These are phyloP conservation scores for Scenedesmus sp. DNA, from an alignment of 163 green algal species.

Conservation along the genomic window DNA sequence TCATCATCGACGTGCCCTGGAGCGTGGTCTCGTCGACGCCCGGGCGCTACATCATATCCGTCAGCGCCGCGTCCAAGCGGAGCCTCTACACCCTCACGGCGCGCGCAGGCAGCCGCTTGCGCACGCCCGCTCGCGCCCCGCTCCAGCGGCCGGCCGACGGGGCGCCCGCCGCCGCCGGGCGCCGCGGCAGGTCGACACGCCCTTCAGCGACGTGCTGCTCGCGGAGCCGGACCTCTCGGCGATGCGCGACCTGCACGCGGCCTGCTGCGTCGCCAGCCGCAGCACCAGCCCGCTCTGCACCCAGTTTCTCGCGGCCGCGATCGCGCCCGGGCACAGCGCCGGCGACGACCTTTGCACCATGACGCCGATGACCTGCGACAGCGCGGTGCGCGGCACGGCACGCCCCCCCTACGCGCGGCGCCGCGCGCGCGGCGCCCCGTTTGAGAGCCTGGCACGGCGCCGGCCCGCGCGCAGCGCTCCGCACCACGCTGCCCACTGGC, in stretches of 20 bases:
- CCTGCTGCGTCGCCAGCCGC: slow-evolving; percentile 1
- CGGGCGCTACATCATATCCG: slow-evolving; percentile 16
- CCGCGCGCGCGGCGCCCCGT: too few species aligned
- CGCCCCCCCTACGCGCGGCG: too few species aligned
- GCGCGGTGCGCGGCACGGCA: not conserved
- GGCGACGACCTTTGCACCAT: slow-evolving; percentile 36
- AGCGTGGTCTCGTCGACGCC: not conserved
- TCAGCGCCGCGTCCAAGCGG: not conserved
- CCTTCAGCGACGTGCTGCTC: slow-evolving; percentile 7
- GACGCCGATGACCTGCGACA: slow-evolving; percentile 34
- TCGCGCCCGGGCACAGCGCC: slow-evolving; percentile 1
- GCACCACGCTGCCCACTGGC: too few species aligned
- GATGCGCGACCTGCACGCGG: slow-evolving; percentile 18
- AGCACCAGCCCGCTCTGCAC: slow-evolving; percentile 3
- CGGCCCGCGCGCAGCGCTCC: too few species aligned
- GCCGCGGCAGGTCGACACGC: slow-evolving; percentile 7
- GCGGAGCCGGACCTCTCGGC: not conserved
- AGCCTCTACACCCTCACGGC: slow-evolving; percentile 15
- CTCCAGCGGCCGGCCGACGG: not conserved
- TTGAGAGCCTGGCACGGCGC: too few species aligned
- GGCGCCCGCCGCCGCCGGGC: not conserved
- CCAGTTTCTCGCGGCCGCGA: slow-evolving; percentile 13
- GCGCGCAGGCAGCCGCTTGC: not conserved
- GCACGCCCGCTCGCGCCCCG: not conserved
- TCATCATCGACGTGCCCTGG: slow-evolving; percentile 26